Conservation (phyloP, 2,329 filamentous ascomycete species). For the Daldinia eschscholtzii region DNA sequence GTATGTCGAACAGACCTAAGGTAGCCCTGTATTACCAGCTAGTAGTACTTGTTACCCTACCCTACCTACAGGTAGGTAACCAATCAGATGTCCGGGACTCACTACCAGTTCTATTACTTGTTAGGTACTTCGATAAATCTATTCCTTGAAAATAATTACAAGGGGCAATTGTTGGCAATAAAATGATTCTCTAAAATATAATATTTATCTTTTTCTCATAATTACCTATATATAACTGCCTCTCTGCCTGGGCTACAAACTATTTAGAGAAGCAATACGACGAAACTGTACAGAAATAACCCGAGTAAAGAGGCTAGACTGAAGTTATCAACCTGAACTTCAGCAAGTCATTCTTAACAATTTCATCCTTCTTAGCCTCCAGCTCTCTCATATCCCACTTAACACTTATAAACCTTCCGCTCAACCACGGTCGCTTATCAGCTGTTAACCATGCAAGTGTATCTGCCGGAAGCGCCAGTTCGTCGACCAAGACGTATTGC, state of each 20-base stretch:
- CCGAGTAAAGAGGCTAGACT: background rate
- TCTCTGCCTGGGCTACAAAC: background rate
- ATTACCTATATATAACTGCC: no score
- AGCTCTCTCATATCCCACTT: constrained; percentile 53
- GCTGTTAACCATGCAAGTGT: constrained; percentile 44
- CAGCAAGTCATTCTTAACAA: constrained; percentile 49
- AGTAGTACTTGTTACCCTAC: no score
- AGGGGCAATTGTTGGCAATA: no score
- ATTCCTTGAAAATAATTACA: no score
- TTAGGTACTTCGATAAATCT: no score
- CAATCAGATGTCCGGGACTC: no score
- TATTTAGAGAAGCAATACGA: background rate
- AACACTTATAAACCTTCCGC: constrained; percentile 48
- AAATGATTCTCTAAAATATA: no score
- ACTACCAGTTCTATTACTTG: no score
- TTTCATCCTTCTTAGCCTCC: constrained; percentile 50
- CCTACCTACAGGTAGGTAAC: no score
- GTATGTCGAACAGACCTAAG: background rate
- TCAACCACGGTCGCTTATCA: constrained; percentile 46
- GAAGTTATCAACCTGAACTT: constrained; percentile 47
- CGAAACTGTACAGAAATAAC: background rate
- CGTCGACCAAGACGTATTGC: constrained; percentile 48
- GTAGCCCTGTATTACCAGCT: no score
- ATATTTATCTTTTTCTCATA: no score
- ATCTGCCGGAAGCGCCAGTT: constrained; percentile 49